Base-by-base conservation (phyloP, 2,329 filamentous ascomycete species). In the Ilyonectria sp. region DNA sequence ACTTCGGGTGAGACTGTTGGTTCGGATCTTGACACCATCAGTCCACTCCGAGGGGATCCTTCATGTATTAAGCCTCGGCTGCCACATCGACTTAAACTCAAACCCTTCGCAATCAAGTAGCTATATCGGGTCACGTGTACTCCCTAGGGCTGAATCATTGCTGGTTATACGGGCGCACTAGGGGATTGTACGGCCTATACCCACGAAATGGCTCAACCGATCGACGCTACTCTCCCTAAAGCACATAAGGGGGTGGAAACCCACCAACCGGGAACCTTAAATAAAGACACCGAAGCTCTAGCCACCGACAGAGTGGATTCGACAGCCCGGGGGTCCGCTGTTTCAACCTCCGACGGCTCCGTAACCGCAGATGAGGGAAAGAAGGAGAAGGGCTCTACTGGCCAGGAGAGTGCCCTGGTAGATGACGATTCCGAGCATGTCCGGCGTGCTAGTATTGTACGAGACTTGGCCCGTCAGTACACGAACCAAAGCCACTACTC, bases 401-500 rank as follows among this genome's bases (percentile, higher is more conserved):
- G 21, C 21, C 57, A 43, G 11, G 65, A 65, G 1, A 57, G 63
- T 3, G 68, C 78, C 44, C 81, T 80, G 10, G 79, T 78, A 17
- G 80, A 80, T 26, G 80, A 83, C 9, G 80, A 77, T 53, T 79
- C 79, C 13, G 86, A 86, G 72, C 57, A 67, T 1, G 71, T 72
- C 15, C 71, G 71, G 4, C 68, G 71, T 5, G 55, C 53, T 10
- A 74, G 71, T 23, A 77, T 85, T 15, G 86, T 89, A 8, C 85
- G 87, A 59, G 79, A 81, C 9, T 79, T 89, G 5, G 87, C 87
- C 2, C 83, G 86, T 26, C 81, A 82, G 63, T 87, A 86, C 74
- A 88, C 86, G 1, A 79, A 80, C 37, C 83, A 85, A 59, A 82
- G 82, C 60, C 87, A 89, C 71, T 83, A 86, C 11, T 89, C 89